Evolutionary conservation across 805 yeast species (phyloP).

Genomic region (Saccharomycopsis olivae): DNA sequence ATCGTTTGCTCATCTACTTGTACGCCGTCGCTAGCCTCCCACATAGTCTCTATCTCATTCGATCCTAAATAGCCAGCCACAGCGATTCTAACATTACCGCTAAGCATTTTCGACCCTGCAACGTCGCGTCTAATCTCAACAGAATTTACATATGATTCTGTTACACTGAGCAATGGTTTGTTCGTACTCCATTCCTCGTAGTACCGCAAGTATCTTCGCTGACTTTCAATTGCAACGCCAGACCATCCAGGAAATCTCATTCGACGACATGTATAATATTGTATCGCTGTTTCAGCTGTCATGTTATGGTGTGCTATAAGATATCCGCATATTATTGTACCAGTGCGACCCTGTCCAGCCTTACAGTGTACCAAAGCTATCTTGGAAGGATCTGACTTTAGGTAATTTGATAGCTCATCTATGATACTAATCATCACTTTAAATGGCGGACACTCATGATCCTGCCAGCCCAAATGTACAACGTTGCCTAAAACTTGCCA

Average conservation of each 20-base stretch:
- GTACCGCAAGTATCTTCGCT: slow-evolving; percentile 55
- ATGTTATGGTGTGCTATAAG: slow-evolving; percentile 40
- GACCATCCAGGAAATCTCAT: slow-evolving; percentile 39
- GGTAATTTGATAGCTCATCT: slow-evolving; percentile 33
- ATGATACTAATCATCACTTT: slow-evolving; percentile 34
- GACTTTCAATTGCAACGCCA: slow-evolving; percentile 69
- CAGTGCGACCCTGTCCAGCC: slow-evolving; percentile 89
- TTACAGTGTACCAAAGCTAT: slow-evolving; percentile 77
- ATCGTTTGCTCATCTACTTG: too few species aligned
- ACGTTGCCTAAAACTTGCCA: slow-evolving; percentile 19
- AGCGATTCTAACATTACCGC: too few species aligned
- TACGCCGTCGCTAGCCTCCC: too few species aligned
- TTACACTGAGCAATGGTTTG: too few species aligned
- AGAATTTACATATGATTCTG: too few species aligned
- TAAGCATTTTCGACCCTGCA: too few species aligned
- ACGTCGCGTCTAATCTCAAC: too few species aligned
- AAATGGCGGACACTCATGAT: slow-evolving; percentile 71
- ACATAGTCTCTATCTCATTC: too few species aligned
- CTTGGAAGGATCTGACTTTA: slow-evolving; percentile 26
- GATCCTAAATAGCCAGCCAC: too few species aligned
- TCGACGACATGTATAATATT: slow-evolving; percentile 43
- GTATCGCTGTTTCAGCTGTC: slow-evolving; percentile 36
- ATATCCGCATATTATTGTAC: slow-evolving; percentile 62
- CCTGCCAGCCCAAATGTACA: slow-evolving; percentile 46
- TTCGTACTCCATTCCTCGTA: slow-evolving; percentile 29